Evolutionary conservation across 768 basidiomycete genomes (phyloP).

Genomic region (Boletus huronensis): DNA sequence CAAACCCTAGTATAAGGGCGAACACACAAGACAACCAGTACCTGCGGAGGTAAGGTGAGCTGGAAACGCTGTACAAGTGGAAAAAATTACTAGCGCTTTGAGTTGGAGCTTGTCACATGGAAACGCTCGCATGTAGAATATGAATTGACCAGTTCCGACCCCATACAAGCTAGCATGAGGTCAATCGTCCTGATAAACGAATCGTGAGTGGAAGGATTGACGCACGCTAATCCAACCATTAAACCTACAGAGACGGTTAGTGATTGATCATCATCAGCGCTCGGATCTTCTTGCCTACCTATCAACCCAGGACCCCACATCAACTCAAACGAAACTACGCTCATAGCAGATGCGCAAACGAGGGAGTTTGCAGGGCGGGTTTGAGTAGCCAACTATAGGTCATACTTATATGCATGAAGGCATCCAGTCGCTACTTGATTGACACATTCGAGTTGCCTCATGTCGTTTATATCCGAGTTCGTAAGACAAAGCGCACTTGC

Average conservation of each 20-base stretch:
- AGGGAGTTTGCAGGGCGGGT: neutral
- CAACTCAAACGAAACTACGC: neutral
- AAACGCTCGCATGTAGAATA: neutral
- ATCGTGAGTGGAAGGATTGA: neutral
- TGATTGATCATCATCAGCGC: neutral
- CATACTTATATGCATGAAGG: neutral
- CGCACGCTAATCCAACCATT: neutral
- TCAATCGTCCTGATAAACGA: neutral
- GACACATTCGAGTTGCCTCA: neutral
- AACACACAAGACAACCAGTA: conserved; percentile 3
- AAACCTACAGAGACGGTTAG: neutral
- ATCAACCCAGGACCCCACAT: neutral
- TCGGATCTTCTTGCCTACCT: neutral
- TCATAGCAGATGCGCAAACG: neutral
- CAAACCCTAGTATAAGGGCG: neutral
- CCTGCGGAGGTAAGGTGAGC: too few species aligned
- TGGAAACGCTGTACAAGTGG: neutral
- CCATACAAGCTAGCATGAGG: neutral
- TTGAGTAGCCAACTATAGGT: neutral
- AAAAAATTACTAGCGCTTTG: neutral
- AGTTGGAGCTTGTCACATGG: neutral
- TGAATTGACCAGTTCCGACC: neutral
- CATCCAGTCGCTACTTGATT: neutral
- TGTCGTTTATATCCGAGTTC: neutral
- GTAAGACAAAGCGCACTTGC: neutral